These are phyloP conservation scores for Ensete glaucum DNA, from an alignment of 176 grass and related monocot species.

Conservation along the genomic window DNA sequence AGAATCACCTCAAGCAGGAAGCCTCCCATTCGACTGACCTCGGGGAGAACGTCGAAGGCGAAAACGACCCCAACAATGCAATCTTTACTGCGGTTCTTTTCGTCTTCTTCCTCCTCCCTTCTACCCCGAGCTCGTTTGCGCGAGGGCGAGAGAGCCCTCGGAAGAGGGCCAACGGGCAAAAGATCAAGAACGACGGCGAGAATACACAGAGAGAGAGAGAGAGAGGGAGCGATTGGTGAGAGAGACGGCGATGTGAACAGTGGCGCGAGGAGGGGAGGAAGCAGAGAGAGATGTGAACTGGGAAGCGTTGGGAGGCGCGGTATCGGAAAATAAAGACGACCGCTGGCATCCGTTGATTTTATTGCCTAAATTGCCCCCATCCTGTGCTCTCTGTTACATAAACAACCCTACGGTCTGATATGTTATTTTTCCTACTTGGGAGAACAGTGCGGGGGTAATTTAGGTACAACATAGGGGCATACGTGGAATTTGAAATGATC, in stretches of 20 bases:
- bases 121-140: background rate
- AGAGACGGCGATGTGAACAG: background rate
- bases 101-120: background rate
- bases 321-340: background rate
- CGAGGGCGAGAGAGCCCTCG: background rate
- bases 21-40: background rate
- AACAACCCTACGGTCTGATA: background rate
- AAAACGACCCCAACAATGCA: background rate
- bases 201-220: background rate
- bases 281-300: background rate
- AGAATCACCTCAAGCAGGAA: background rate
- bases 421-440: background rate
- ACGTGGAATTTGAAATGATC: background rate
- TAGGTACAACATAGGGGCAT: too few relatives aligned
- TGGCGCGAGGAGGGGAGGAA: background rate
- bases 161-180: background rate
- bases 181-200: background rate
- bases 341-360: background rate
- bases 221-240: background rate
- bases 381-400: background rate
- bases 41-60: background rate
- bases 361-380: background rate
- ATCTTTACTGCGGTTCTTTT: background rate
- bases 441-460: background rate
- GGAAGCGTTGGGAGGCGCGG: background rate